Evolutionary conservation across 345 rosid genomes (phyloP).

Genomic region (Limnanthes douglasii): DNA sequence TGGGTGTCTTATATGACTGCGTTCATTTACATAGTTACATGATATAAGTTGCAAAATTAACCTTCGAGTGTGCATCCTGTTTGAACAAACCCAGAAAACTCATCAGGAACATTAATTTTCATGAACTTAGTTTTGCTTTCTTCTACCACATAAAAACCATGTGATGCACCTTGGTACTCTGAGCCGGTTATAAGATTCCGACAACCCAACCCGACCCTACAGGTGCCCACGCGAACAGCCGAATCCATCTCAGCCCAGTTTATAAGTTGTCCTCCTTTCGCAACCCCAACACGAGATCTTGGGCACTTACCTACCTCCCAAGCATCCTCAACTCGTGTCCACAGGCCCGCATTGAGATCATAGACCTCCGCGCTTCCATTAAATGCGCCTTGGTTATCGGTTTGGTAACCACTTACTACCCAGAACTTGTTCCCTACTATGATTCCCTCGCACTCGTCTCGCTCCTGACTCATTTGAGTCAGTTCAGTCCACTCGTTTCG

Average conservation of each 20-base stretch:
- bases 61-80: too few relatives aligned
- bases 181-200: conserved; percentile 31
- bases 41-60: too few relatives aligned
- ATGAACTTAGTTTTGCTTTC: conserved; percentile 22
- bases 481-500: conserved; percentile 43
- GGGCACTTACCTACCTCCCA: conserved; percentile 36
- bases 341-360: conserved; percentile 18
- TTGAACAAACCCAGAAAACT: conserved; percentile 35
- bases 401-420: conserved; percentile 54
- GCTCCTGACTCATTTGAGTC: conserved; percentile 32
- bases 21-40: too few relatives aligned
- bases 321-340: conserved; percentile 27
- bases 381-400: conserved; percentile 41
- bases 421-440: conserved; percentile 37
- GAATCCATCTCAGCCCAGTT: conserved; percentile 17
- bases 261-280: conserved; percentile 11
- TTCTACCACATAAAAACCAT: conserved; percentile 22
- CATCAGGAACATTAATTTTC: conserved; percentile 17
- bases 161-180: conserved; percentile 28
- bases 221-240: conserved; percentile 16
- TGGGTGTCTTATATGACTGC: too few relatives aligned
- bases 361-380: conserved; percentile 33
- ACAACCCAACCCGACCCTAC: conserved; percentile 21
- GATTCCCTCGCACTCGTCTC: conserved; percentile 56
- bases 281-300: conserved; percentile 17